Conservation (phyloP, 352 stramenopile species). For the Pythium scleroteichum region DNA sequence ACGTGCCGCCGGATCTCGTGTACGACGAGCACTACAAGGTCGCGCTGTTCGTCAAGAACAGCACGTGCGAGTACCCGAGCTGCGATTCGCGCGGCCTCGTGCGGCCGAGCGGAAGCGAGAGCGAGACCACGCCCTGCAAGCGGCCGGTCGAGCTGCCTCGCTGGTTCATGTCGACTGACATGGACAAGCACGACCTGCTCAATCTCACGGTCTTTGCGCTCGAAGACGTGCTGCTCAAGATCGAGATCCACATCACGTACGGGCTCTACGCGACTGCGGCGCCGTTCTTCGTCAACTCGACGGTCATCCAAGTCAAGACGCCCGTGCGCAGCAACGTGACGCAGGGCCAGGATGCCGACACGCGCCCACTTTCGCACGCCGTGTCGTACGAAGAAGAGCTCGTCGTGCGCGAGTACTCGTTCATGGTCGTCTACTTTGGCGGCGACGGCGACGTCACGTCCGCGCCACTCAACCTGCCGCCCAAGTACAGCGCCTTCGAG, state of each 20-base stretch:
- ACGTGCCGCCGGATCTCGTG: constrained; percentile 88
- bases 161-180: constrained; percentile 89
- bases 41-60: constrained; percentile 94
- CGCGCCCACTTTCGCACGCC: constrained; percentile 66
- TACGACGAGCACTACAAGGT: constrained; percentile 97
- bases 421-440: constrained; percentile 85
- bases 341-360: constrained; percentile 61
- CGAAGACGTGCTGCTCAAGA: constrained; percentile 94
- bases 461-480: constrained; percentile 93
- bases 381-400: constrained; percentile 86
- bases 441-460: constrained; percentile 64
- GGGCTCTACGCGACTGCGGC: constrained; percentile 86
- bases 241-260: constrained; percentile 96
- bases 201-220: constrained; percentile 95
- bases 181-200: constrained; percentile 93
- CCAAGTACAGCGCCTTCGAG: constrained; percentile 92
- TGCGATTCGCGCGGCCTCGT: constrained; percentile 72
- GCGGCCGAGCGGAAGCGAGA: constrained; percentile 52
- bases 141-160: constrained; percentile 87
- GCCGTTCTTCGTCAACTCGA: constrained; percentile 93
- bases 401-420: constrained; percentile 88
- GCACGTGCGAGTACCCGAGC: constrained; percentile 85
- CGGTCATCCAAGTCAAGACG: constrained; percentile 80
- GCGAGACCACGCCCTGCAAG: constrained; percentile 91
- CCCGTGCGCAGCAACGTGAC: constrained; percentile 74